These are phyloP conservation scores for Periconia sp. DNA, from an alignment of 2,329 filamentous ascomycete genomes.

Conservation along the genomic window DNA sequence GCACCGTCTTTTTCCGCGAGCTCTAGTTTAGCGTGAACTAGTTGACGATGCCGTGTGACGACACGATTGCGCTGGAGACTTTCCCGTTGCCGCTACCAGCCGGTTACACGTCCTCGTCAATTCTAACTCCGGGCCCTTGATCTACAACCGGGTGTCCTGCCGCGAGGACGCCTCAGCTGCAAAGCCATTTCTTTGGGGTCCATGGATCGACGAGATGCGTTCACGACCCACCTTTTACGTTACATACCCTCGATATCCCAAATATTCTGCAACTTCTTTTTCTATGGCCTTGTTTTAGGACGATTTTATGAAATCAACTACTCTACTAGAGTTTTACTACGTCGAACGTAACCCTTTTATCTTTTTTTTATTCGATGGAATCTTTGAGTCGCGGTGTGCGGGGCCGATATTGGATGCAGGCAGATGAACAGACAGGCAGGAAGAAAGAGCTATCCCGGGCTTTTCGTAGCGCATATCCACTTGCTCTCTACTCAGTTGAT, in stretches of 20 bases:
- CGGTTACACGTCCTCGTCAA: neutral
- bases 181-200: too few relatives aligned
- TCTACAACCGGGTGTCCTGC: too few relatives aligned
- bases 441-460: neutral
- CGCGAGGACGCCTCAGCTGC: too few relatives aligned
- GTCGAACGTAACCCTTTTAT: neutral
- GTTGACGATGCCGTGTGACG: neutral
- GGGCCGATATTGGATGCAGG: neutral
- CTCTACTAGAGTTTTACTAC: neutral
- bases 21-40: conserved; percentile 1
- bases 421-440: neutral
- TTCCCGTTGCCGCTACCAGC: neutral
- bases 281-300: conserved; percentile 19
- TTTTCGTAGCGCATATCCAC: conserved; percentile 1
- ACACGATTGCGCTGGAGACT: neutral
- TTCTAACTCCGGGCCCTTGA: too few relatives aligned
- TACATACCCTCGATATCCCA: conserved; percentile 37
- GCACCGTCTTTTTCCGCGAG: conserved; percentile 9
- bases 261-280: conserved; percentile 20
- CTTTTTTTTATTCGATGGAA: neutral
- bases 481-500: neutral
- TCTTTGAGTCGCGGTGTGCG: neutral
- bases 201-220: neutral
- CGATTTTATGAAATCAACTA: conserved; percentile 30
- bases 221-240: conserved; percentile 18